These are phyloP conservation scores for Leptomonas seymouri DNA, from an alignment of 208 protist genomes.

Conservation along the genomic window DNA sequence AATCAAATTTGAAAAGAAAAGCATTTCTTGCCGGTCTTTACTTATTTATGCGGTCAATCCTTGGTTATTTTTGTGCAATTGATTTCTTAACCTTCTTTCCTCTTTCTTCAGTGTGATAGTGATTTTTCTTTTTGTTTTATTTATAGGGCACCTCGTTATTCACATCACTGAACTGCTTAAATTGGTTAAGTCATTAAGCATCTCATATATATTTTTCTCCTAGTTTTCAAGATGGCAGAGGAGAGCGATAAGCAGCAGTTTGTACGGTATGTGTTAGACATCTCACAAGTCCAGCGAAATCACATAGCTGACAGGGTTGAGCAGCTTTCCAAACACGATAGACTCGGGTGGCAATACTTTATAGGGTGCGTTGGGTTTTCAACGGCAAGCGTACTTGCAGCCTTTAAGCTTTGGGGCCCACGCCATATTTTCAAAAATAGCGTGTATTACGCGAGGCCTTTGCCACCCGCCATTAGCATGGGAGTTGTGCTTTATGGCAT, in stretches of 20 bases:
- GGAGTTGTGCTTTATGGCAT: constrained; percentile 85
- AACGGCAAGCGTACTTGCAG: constrained; percentile 54
- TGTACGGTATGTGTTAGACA: constrained; percentile 77
- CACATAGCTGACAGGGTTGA: constrained; percentile 79
- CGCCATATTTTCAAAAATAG: constrained; percentile 92
- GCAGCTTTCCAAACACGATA: constrained; percentile 69
- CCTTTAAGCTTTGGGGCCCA: constrained; percentile 87
- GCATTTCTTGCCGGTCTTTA: too few relatives aligned
- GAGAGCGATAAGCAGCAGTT: constrained; percentile 59
- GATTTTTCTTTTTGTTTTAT: too few relatives aligned
- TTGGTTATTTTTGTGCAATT: too few relatives aligned
- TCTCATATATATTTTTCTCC: constrained; percentile 19
- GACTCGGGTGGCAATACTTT: constrained; percentile 83
- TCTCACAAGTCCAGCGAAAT: constrained; percentile 71
- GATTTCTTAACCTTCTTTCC: too few relatives aligned
- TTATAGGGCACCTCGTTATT: too few relatives aligned
- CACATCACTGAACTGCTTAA: too few relatives aligned
- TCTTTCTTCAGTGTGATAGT: too few relatives aligned
- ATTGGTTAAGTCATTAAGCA: background rate
- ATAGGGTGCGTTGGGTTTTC: constrained; percentile 71
- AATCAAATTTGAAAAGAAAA: too few relatives aligned
- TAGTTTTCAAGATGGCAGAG: constrained; percentile 32
- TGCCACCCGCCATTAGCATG: constrained; percentile 89
- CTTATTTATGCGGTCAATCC: too few relatives aligned
- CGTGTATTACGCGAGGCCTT: constrained; percentile 83